Evolutionary conservation across 495 filamentous ascomycete species (phyloP), one percentile per base, ranked within the genome.

Genomic region (Extremus antarcticus): DNA sequence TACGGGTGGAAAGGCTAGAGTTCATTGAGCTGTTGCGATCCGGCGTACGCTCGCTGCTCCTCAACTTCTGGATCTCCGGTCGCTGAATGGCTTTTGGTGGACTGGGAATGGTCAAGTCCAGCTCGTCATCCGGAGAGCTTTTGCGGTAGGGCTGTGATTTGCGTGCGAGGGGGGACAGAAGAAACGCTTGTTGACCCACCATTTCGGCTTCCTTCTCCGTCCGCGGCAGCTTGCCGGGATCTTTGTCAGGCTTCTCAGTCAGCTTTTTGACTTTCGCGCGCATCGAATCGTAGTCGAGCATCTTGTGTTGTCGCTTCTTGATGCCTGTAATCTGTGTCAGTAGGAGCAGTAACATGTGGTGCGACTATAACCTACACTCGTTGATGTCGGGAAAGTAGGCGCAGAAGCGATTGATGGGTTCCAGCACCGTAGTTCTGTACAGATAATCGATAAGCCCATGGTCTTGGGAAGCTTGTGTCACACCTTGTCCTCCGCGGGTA

Each of bases 331-430:
- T 11, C 10, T 17, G 11, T 21, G 19, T 45, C 41, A 45, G 41
- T 21, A 17, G 17, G 8, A 45, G 4, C 7, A n/a, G 4, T 17
- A 45, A 45, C 8, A 45, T 8, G 19, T 45, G 15, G 48, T 16
- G 13, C 13, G 15, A 1, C 40, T 22, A 25, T n/a, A 39, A 58
- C 80, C 47, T 74, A 86, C 94, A 97, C 73, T 95, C 89, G 70
- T 98, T 98, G 60, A 97, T 90, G 67, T 98, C 92, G 3, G 94
- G 94, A 72, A 98, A 98, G 74, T 98, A 98, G 53, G 90, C 88
- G 69, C 92, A 97, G 74, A 97, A 98, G 46, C 88, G 78, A 55
- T 82, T 82, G 63, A 98, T 98, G 23, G 92, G 92, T 54, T 98
- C 92, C 8, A 98, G 76, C 21, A 98, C 92, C 1, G 91, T 96